Percentiles rank a stretch among this genome's conserved stretches.
phyloP scores from a whole-genome alignment of 1,284 basidiomycete species.

The Irpex lacteus region DNA sequence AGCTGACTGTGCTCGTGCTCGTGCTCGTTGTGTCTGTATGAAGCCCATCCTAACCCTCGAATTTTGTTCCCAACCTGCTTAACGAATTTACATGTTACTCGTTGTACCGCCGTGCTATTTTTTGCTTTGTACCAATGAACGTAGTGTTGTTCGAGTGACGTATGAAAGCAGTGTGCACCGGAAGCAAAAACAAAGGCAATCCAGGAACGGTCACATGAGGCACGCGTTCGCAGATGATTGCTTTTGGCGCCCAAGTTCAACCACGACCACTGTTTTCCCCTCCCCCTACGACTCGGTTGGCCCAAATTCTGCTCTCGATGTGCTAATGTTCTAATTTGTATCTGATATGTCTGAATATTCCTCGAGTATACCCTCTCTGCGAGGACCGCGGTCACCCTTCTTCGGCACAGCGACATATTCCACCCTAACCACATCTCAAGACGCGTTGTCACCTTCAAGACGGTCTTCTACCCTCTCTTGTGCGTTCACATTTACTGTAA shows the following conservation, averaged over 20 bases:
- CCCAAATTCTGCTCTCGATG: background rate
- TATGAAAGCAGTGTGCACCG: too few species aligned
- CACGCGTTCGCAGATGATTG: conserved; percentile 1
- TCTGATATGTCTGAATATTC: conserved; percentile 14
- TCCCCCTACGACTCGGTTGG: background rate
- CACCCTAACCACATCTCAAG: conserved; percentile 40
- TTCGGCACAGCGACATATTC: conserved; percentile 51
- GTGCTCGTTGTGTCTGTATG: background rate
- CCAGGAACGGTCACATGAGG: conserved; percentile 1
- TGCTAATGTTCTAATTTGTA: conserved; percentile 4
- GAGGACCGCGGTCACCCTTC: conserved; percentile 42
- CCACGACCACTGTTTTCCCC: background rate
- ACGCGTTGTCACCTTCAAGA: conserved; percentile 42
- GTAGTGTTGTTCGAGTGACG: too few species aligned
- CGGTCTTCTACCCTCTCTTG: conserved; percentile 30
- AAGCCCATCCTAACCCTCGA: background rate
- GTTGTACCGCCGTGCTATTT: background rate
- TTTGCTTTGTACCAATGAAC: too few species aligned
- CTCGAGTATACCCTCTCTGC: conserved; percentile 21
- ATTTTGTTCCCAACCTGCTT: background rate
- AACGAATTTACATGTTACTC: background rate
- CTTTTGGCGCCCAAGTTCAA: conserved; percentile 4
- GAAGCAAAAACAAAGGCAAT: background rate
- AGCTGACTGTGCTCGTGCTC: background rate
- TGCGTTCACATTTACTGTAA: conserved; percentile 1